Evolutionary conservation across 495 filamentous ascomycete species (phyloP), one percentile per base, ranked within the genome.

Genomic region (Baudoinia panamericana): DNA sequence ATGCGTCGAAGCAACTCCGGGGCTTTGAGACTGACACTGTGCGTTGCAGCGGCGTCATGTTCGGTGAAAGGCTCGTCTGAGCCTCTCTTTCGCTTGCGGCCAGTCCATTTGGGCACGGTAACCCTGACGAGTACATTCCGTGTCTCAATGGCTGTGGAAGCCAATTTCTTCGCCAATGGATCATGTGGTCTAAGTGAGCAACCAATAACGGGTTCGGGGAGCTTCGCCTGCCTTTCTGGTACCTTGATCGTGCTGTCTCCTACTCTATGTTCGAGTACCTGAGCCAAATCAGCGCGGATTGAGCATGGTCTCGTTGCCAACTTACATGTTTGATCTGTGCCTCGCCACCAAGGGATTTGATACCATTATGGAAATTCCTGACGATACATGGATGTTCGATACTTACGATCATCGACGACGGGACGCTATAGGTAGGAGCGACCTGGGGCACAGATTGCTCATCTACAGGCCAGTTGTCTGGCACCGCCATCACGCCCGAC

Each of bases 341-440:
- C 25, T 72, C 65, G 5, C 75, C 73, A 1, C 86, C 82, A 16
- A 96, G 71, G 0, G 85, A 88, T 15, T 75, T 69, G 43, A 96
- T 68, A 13, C 73, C 90, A 43, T 78, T 83, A 48, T 92, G 79
- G 37, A 93, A 52, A 60, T 94, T 79, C 51, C 72, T 73, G 52
- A 96, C 64, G 36, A 92, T 75, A 44, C 77, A 78, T 5, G 92
- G 90, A 59, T 96, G 86, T 54, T 97, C 90, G 17, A 96, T 70
- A 41, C 76, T 78, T 23, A 85, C 71, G 30, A 95, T 64, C 15
- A 67, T 65, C 29, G 71, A 66, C 23, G 65, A 44, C 2, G 83
- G 84, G 12, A 53, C 46, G 12, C 4, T 30, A 21, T 39, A 30
- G 2, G 17, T 7, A 4, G 30, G 41, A 35, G 41, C 41, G n/a